phyloP scores from a whole-genome alignment of 257 asterid species.

The Sherardia arvensis region DNA sequence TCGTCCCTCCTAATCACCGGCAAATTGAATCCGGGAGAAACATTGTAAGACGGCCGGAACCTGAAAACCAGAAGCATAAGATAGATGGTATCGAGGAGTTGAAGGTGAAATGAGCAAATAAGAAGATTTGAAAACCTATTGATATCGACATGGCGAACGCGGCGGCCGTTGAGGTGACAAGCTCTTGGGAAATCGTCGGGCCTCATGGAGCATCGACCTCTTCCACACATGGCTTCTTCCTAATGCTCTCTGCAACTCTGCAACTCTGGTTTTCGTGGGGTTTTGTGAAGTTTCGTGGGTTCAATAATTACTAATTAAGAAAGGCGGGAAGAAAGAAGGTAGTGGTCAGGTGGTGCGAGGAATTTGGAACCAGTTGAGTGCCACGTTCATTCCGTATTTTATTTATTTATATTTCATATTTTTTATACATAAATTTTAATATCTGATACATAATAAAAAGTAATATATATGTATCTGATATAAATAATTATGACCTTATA shows the following conservation, averaged over 20 bases:
- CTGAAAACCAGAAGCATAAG: slow-evolving; percentile 21
- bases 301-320: not conserved
- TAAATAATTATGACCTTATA: too few relatives aligned
- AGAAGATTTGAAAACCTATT: slow-evolving; percentile 37
- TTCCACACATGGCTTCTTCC: slow-evolving; percentile 65
- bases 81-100: too few relatives aligned
- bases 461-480: too few relatives aligned
- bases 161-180: slow-evolving; percentile 53
- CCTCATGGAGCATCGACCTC: slow-evolving; percentile 72
- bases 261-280: not conserved
- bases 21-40: slow-evolving; percentile 72
- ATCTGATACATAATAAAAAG: too few relatives aligned
- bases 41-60: slow-evolving; percentile 73
- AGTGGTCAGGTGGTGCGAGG: not conserved
- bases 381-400: too few relatives aligned
- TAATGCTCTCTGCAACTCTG: not conserved
- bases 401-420: too few relatives aligned
- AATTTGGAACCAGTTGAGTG: not conserved
- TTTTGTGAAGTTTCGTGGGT: not conserved
- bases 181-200: slow-evolving; percentile 59
- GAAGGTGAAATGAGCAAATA: not conserved
- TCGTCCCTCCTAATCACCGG: slow-evolving; percentile 75
- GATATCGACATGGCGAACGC: slow-evolving; percentile 57
- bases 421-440: too few relatives aligned
- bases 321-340: not conserved